Percentiles rank a stretch among this genome's conserved stretches.
phyloP scores from a whole-genome alignment of 768 basidiomycete species.

The Serendipita sp. region DNA sequence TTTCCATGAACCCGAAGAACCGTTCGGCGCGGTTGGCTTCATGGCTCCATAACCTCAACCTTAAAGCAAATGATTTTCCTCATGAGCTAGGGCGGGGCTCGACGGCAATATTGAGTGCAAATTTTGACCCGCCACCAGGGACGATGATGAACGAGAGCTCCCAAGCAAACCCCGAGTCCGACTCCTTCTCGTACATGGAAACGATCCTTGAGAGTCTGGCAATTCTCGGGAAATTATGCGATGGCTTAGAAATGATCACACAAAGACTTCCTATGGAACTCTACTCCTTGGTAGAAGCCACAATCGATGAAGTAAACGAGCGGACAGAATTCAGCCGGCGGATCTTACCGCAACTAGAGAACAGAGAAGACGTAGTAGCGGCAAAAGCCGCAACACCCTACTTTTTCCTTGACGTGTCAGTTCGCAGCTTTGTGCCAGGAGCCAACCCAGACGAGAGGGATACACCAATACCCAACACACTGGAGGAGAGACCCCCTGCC shows the following conservation, averaged over 20 bases:
- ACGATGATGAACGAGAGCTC: constrained; percentile 16
- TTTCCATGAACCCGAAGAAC: constrained; percentile 20
- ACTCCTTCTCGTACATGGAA: constrained; percentile 89
- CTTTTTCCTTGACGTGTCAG: not conserved
- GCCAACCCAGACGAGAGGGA: not conserved
- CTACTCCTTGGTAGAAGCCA: constrained; percentile 67
- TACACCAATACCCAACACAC: not conserved
- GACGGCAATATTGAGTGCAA: not conserved
- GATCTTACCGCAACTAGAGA: constrained; percentile 8
- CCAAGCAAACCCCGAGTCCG: constrained; percentile 62
- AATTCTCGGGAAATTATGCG: constrained; percentile 74
- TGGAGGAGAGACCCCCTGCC: constrained; percentile 25
- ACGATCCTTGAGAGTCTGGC: constrained; percentile 83
- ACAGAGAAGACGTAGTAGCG: not conserved
- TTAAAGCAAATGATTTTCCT: constrained; percentile 66
- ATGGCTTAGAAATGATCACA: constrained; percentile 61
- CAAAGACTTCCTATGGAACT: constrained; percentile 77
- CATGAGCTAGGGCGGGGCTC: constrained; percentile 30
- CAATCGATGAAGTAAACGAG: constrained; percentile 82
- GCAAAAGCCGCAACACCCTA: not conserved
- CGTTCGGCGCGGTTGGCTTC: constrained; percentile 37
- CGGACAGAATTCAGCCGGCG: constrained; percentile 63
- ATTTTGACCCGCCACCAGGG: constrained; percentile 13
- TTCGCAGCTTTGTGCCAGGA: not conserved
- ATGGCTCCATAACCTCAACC: constrained; percentile 45